Conservation (phyloP, 2,329 filamentous ascomycete species). For the Verticillium longisporum region DNA sequence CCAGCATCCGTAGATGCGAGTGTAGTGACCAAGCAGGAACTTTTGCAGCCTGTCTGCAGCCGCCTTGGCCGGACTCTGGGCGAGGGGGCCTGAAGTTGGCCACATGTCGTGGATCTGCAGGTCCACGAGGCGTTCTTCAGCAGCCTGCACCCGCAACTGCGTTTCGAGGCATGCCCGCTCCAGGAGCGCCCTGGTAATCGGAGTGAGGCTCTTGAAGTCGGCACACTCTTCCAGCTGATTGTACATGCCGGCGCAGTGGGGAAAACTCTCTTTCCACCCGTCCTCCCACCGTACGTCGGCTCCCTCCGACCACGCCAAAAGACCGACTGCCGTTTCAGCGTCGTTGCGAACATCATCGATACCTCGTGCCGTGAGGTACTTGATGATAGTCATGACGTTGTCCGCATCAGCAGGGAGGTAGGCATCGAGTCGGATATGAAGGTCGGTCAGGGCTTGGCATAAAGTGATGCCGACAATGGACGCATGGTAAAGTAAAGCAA, state of each 20-base stretch:
- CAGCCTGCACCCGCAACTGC: conserved; percentile 55
- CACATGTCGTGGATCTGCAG: conserved; percentile 60
- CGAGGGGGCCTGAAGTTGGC: conserved; percentile 30
- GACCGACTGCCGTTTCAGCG: conserved; percentile 49
- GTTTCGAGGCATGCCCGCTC: conserved; percentile 56
- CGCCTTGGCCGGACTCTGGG: conserved; percentile 35
- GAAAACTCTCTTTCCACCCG: conserved; percentile 61
- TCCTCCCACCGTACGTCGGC: conserved; percentile 56
- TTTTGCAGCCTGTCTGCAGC: conserved; percentile 53
- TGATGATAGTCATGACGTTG: conserved; percentile 51
- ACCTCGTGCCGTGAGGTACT: conserved; percentile 51
- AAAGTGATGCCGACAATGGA: conserved; percentile 60
- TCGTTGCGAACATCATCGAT: conserved; percentile 60
- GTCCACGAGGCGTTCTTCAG: conserved; percentile 51
- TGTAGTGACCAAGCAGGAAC: conserved; percentile 55
- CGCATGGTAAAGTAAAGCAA: conserved; percentile 57
- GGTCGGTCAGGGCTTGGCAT: conserved; percentile 54
- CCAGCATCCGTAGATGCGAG: conserved; percentile 52
- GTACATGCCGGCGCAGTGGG: conserved; percentile 61
- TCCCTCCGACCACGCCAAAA: conserved; percentile 62
- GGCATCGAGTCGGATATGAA: conserved; percentile 52
- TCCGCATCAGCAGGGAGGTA: conserved; percentile 52
- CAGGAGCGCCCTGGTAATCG: conserved; percentile 56
- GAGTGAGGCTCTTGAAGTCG: conserved; percentile 53
- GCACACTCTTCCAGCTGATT: conserved; percentile 40